Evolutionary conservation across 192 early-diverging fungal genomes (phyloP).

Genomic region (Entomortierella parvispora): DNA sequence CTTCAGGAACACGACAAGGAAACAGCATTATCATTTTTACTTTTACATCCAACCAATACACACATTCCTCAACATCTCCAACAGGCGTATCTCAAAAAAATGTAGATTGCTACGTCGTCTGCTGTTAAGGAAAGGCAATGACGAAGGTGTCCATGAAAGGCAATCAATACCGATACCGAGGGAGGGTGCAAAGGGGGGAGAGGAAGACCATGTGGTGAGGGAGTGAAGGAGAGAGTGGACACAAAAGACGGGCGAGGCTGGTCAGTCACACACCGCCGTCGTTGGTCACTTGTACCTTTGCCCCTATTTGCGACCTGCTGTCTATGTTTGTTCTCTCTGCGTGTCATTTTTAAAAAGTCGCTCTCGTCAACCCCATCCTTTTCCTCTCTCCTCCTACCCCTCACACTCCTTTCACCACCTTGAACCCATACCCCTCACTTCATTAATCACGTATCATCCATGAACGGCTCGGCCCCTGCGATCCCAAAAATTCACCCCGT

Average conservation of each 20-base stretch:
- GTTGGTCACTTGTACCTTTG: not conserved
- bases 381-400: not conserved
- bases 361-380: too few species aligned
- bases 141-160: too few species aligned
- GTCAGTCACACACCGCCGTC: not conserved
- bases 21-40: not conserved
- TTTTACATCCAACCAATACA: too few species aligned
- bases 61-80: too few species aligned
- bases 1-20: too few species aligned
- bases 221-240: not conserved
- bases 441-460: not conserved
- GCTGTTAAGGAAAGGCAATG: too few species aligned
- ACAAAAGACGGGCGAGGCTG: slow-evolving; percentile 3
- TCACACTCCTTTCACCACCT: not conserved
- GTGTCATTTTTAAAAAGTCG: too few species aligned
- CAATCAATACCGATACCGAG: too few species aligned
- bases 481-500: slow-evolving; percentile 49
- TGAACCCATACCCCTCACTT: not conserved
- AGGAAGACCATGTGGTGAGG: not conserved
- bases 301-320: not conserved
- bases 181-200: too few species aligned
- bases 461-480: slow-evolving; percentile 41
- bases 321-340: not conserved
- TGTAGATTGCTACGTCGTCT: too few species aligned
- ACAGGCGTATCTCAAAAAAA: too few species aligned